These are phyloP conservation scores for Yamadazyma insecticola DNA, from an alignment of 805 yeast species.

Conservation along the genomic window DNA sequence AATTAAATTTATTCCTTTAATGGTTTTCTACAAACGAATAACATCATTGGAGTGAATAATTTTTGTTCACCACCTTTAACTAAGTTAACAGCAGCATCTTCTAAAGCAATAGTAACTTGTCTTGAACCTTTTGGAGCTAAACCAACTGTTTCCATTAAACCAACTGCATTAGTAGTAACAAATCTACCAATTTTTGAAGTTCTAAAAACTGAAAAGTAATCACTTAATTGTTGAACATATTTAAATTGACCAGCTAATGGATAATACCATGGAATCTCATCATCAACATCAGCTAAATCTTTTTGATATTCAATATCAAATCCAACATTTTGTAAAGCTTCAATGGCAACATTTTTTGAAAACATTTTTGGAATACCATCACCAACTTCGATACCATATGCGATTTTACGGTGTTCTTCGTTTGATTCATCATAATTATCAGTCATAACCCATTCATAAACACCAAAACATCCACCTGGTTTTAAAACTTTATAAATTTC, in stretches of 20 bases:
- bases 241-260: slow-evolving; percentile 94
- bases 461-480: slow-evolving; percentile 98
- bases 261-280: slow-evolving; percentile 94
- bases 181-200: slow-evolving; percentile 84
- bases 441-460: slow-evolving; percentile 99
- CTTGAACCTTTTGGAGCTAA: slow-evolving; percentile 87
- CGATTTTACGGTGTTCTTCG: slow-evolving; percentile 87
- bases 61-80: slow-evolving; percentile 89
- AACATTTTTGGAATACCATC: slow-evolving; percentile 99
- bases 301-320: slow-evolving; percentile 70
- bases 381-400: slow-evolving; percentile 96
- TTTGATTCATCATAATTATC: slow-evolving; percentile 83
- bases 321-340: slow-evolving; percentile 83
- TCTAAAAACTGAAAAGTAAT: slow-evolving; percentile 80
- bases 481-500: slow-evolving; percentile 93
- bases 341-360: slow-evolving; percentile 75
- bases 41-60: slow-evolving; percentile 97
- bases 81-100: slow-evolving; percentile 93
- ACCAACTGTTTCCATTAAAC: slow-evolving; percentile 77
- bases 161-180: slow-evolving; percentile 75
- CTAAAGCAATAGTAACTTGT: slow-evolving; percentile 88
- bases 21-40: slow-evolving; percentile 87
- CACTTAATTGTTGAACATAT: slow-evolving; percentile 74
- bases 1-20: slow-evolving; percentile 1
- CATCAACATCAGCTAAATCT: slow-evolving; percentile 81